A percentile compares a stretch with the other conserved stretches of the same genome.
phyloP scores from a whole-genome alignment of 495 filamentous ascomycete species.

The Apiosordaria backusii region DNA sequence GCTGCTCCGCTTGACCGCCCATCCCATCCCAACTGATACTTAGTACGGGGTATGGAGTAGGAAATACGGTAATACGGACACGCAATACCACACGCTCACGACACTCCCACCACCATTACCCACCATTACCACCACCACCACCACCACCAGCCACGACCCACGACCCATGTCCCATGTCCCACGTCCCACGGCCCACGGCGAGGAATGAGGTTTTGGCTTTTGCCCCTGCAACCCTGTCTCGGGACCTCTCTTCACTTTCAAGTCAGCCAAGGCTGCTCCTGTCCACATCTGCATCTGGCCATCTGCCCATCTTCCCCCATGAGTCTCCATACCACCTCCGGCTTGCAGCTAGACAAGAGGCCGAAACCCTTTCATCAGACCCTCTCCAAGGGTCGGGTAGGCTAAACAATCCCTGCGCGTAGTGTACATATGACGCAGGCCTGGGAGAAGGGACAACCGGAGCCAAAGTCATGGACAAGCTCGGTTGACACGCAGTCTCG shows the following conservation, averaged over 20 bases:
- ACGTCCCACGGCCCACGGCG: slow-evolving; percentile 16
- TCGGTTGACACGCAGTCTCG: slow-evolving; percentile 33
- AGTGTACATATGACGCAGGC: slow-evolving; percentile 34
- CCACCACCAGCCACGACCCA: slow-evolving; percentile 13
- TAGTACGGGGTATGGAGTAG: not conserved
- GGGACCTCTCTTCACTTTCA: slow-evolving; percentile 8
- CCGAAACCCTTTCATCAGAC: slow-evolving; percentile 33
- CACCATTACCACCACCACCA: not conserved
- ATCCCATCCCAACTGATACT: slow-evolving; percentile 9
- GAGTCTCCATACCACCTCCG: slow-evolving; percentile 22
- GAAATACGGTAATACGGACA: not conserved
- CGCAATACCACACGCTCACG: slow-evolving; percentile 8
- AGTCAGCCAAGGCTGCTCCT: slow-evolving; percentile 16
- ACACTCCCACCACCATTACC: slow-evolving; percentile 2
- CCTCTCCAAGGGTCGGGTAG: slow-evolving; percentile 27
- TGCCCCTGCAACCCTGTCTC: slow-evolving; percentile 24
- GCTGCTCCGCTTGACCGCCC: slow-evolving; percentile 35
- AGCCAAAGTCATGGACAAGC: slow-evolving; percentile 33
- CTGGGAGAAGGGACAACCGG: slow-evolving; percentile 19
- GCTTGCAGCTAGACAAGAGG: slow-evolving; percentile 29
- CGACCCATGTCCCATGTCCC: slow-evolving; percentile 16
- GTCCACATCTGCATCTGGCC: not conserved
- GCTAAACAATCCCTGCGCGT: slow-evolving; percentile 34
- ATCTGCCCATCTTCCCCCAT: slow-evolving; percentile 4
- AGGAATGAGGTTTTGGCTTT: slow-evolving; percentile 23